Base-by-base conservation (phyloP, 208 protist species). In the Novymonas esmeraldas region DNA sequence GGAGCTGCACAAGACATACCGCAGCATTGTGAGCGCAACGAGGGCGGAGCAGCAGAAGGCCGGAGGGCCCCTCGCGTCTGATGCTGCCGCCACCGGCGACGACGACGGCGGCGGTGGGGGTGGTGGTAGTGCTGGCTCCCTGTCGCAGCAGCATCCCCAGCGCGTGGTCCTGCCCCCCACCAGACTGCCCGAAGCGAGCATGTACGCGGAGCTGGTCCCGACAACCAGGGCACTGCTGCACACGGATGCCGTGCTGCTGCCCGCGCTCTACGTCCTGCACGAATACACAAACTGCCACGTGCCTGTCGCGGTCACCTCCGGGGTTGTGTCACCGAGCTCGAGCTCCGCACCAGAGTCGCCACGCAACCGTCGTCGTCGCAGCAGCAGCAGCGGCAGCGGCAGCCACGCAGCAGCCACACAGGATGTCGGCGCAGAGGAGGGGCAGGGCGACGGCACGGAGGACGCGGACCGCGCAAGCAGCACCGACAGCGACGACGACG, bases 211-310 rank as follows among this genome's bases (percentile, higher is more conserved):
- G 68, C 63, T 85, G 42, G 39, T 89, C 3, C 82, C 79, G 9
- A 58, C 77, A 56, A 70, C 83, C 13, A 82, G 81, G 33, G 74
- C 85, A 1, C 65, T 95, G 28, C 81, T 95, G 48, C 90, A 95
- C 81, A 90, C 85, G 5, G 67, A 86, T 33, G 84, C 79, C 28
- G 61, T 93, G n/a, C 68, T 92, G 13, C 75, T 84, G n/a, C 70
- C 81, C 6, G 82, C 89, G 6, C 65, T 90, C 11, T 72, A 79
- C 70, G 28, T 82, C 0, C 41, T 94, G 11, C 78, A 82, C 55
- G 7, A 61, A 61, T 84, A 78, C 66, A 20, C 68, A 16, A 75
- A 31, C 60, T 20, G 49, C 26, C 45, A 66, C 41, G 31, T 14
- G 7, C 59, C 66, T 6, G 10, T 24, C 10, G 34, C 24, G 20